Percentiles rank a stretch among this genome's conserved stretches.
Conservation (phyloP, 768 basidiomycete genomes). For the Tricholoma flavovirens region DNA sequence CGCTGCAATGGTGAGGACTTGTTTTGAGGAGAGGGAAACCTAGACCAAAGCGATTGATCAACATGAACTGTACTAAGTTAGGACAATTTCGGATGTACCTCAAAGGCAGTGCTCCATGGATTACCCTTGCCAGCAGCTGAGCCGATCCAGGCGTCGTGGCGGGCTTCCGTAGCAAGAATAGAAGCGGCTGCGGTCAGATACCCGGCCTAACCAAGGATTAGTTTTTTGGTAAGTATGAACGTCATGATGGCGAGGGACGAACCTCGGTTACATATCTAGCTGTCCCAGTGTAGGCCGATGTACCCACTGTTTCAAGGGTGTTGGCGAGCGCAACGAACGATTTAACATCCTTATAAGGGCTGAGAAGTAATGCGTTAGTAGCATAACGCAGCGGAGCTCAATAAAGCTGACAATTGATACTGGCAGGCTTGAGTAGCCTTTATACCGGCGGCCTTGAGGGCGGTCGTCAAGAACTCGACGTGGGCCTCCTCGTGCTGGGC, state of each 20-base stretch:
- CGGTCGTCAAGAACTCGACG: conserved; percentile 45
- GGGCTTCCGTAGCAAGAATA: conserved; percentile 56
- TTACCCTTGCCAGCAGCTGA: conserved; percentile 41
- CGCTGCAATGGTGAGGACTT: conserved; percentile 34
- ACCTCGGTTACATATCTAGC: conserved; percentile 19
- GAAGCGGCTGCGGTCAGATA: conserved; percentile 51
- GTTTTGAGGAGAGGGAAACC: conserved; percentile 36
- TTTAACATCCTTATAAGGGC: conserved; percentile 39
- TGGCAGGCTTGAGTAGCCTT: conserved; percentile 45
- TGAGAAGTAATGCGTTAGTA: conserved; percentile 13
- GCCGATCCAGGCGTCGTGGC: conserved; percentile 58
- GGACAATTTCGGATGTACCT: conserved; percentile 27
- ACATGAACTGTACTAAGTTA: not conserved
- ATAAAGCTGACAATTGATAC: conserved; percentile 48
- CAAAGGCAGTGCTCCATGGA: conserved; percentile 57
- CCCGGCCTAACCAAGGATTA: conserved; percentile 17
- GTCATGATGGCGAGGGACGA: not conserved
- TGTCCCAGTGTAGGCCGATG: conserved; percentile 56
- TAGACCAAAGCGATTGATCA: conserved; percentile 7
- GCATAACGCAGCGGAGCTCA: not conserved
- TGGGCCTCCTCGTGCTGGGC: conserved; percentile 43
- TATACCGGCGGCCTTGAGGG: conserved; percentile 32
- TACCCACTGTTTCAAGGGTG: conserved; percentile 50
- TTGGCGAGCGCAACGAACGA: conserved; percentile 46
- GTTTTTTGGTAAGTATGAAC: not conserved